Base-by-base conservation (phyloP, 2,329 filamentous ascomycete species). In the Aciculosporium take region DNA sequence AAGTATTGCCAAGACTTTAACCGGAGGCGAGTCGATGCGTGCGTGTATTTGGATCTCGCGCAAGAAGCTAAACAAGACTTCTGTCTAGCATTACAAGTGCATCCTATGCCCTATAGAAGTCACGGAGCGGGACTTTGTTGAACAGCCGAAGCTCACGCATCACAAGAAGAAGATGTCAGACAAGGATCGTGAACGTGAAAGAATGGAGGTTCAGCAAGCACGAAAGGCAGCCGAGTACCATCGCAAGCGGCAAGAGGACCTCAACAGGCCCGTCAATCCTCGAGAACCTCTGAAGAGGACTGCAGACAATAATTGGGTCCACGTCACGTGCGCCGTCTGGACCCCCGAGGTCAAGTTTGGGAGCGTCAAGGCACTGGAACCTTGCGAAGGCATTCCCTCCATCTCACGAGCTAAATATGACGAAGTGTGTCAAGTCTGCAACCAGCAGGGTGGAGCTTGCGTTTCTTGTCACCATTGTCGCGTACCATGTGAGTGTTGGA, bases 301-400 rank as follows among this genome's bases (percentile, higher is more conserved):
- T 0, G 84, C 83, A 4, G 87, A 93, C 57, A 96, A 96, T 63
- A 96, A 96, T 55, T 98, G 91, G 91, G 85, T 95, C 13, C 91
- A 98, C 57, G 86, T 96, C 23, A 81, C 82, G 29, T 98, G 91
- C 56, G 88, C 91, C 1, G 69, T 94, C 15, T 96, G 85, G 79
- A 88, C 83, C 9, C 79, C 86, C 0, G 91, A 98, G 60, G 81
- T 94, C 53, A 91, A 88, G 55, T 98, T 95, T 59, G 88, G 84
- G 47, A 84, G 84, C 52, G 82, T 87, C 15, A 79, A 80, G 53
- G 77, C 82, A 15, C 66, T 98, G 27, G 83, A 87, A 51, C 81
- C 87, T 25, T 87, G 84, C 2, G 91, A 98, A 63, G 89, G 89
- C 17, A 86, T 98, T 48, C 82, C 84, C 4, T 80, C 83, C 6